phyloP scores from a whole-genome alignment of 2,329 filamentous ascomycete genomes.

The Arthrobotrys sinensis region DNA sequence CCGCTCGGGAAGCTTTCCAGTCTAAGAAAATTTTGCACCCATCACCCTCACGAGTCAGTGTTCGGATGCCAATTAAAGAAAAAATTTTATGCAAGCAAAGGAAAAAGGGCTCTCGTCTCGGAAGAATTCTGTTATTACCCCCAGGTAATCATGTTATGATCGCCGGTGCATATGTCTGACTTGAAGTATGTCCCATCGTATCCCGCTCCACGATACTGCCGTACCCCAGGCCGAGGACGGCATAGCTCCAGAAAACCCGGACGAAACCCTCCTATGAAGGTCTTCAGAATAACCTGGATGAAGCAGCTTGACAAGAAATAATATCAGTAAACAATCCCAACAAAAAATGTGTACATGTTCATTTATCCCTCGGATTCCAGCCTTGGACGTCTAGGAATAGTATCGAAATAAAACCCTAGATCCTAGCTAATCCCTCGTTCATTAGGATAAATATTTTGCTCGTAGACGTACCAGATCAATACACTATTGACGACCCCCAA shows the following conservation, averaged over 20 bases:
- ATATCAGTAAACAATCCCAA: conserved; percentile 26
- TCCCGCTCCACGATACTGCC: conserved; percentile 26
- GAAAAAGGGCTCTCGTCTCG: conserved; percentile 34
- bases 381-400: conserved; percentile 34
- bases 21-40: conserved; percentile 29
- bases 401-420: conserved; percentile 13
- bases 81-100: conserved; percentile 19
- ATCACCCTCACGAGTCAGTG: conserved; percentile 29
- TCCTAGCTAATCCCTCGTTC: conserved; percentile 28
- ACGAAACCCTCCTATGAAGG: conserved; percentile 30
- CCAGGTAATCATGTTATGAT: conserved; percentile 47
- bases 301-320: conserved; percentile 26
- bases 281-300: conserved; percentile 38
- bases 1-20: conserved; percentile 50
- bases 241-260: conserved; percentile 43
- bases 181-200: conserved; percentile 42
- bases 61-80: conserved; percentile 27
- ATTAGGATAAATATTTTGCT: conserved; percentile 37
- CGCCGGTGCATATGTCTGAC: conserved; percentile 50
- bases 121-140: conserved; percentile 46
- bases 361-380: conserved; percentile 28
- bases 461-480: conserved; percentile 41
- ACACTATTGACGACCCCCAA: conserved; percentile 42
- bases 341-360: conserved; percentile 4
- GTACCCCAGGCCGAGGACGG: conserved; percentile 34